Percentiles rank a stretch among this genome's conserved stretches.
Conservation (phyloP, 1,139 yeast genomes). For the Geotrichum australiense region DNA sequence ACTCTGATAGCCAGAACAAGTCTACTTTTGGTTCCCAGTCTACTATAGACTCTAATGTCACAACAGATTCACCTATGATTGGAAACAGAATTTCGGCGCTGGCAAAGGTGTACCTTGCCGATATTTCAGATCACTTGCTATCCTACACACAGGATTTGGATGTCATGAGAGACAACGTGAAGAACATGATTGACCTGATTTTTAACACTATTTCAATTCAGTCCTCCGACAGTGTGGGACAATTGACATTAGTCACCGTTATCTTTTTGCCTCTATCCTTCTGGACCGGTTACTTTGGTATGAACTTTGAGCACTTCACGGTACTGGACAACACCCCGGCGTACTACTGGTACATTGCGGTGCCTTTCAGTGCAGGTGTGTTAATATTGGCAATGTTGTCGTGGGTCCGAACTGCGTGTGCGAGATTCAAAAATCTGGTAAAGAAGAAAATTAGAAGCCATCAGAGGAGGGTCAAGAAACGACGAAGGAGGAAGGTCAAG, state of each 20-base stretch:
- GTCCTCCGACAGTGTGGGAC: constrained; percentile 46
- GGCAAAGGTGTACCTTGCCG: constrained; percentile 43
- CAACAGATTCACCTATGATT: constrained; percentile 4
- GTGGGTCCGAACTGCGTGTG: constrained; percentile 7
- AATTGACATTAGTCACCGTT: constrained; percentile 46
- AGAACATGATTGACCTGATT: constrained; percentile 43
- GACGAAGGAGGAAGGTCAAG: constrained; percentile 12
- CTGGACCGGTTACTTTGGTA: constrained; percentile 53
- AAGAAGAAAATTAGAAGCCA: constrained; percentile 13
- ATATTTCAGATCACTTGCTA: constrained; percentile 47
- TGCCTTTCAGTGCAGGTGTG: constrained; percentile 15
- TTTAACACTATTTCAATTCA: constrained; percentile 49
- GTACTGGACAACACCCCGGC: constrained; percentile 31
- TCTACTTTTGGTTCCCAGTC: background rate
- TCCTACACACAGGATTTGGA: constrained; percentile 46
- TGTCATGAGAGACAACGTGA: constrained; percentile 44
- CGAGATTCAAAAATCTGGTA: constrained; percentile 8
- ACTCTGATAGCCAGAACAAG: background rate
- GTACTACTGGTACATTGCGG: constrained; percentile 13
- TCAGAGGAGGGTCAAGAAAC: constrained; percentile 16
- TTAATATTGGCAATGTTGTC: constrained; percentile 13
- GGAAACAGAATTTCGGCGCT: constrained; percentile 31
- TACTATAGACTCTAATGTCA: background rate
- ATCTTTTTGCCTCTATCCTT: constrained; percentile 48
- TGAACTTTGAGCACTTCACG: constrained; percentile 47